phyloP scores from a whole-genome alignment of 75 land plant species.

The Isoetes taiwanensis region DNA sequence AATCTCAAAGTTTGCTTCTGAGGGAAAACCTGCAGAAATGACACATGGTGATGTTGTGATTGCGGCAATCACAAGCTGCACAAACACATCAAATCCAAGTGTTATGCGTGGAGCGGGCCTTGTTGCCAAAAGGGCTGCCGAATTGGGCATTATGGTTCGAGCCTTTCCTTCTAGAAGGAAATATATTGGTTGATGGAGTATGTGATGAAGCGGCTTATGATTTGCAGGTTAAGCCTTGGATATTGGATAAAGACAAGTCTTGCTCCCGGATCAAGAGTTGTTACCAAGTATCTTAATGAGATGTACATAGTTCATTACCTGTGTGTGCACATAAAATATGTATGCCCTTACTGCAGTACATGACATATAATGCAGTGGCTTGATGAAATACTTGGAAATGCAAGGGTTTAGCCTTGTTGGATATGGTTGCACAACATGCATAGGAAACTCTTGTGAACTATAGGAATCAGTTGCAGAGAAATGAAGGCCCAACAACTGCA shows the following conservation, averaged over 20 bases:
- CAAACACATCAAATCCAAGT: slow-evolving; percentile 94
- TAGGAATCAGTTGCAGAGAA: slow-evolving; percentile 71
- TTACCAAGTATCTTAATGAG: slow-evolving; percentile 52
- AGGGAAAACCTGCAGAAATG: slow-evolving; percentile 76
- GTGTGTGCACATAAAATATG: too few species aligned
- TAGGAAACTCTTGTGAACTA: slow-evolving; percentile 93
- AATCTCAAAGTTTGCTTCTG: slow-evolving; percentile 56
- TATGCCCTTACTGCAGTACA: too few species aligned
- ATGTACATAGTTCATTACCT: slow-evolving; percentile 49
- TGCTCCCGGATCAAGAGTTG: slow-evolving; percentile 90
- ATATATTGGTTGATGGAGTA: too few species aligned
- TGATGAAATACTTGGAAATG: slow-evolving; percentile 54
- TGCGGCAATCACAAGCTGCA: slow-evolving; percentile 95
- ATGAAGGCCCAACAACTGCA: too few species aligned
- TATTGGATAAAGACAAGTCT: slow-evolving; percentile 91
- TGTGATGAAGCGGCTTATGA: background rate
- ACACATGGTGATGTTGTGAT: slow-evolving; percentile 92
- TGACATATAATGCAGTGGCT: slow-evolving; percentile 72
- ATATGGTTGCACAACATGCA: slow-evolving; percentile 94
- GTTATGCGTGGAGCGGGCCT: slow-evolving; percentile 96
- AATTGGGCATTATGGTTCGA: slow-evolving; percentile 62
- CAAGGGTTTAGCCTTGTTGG: slow-evolving; percentile 89
- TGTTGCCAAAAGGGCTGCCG: slow-evolving; percentile 87
- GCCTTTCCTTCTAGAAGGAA: too few species aligned
- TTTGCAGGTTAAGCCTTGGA: slow-evolving; percentile 72